These are phyloP conservation scores for Talaromyces sp. DNA, from an alignment of 2,329 filamentous ascomycete genomes.

Conservation along the genomic window DNA sequence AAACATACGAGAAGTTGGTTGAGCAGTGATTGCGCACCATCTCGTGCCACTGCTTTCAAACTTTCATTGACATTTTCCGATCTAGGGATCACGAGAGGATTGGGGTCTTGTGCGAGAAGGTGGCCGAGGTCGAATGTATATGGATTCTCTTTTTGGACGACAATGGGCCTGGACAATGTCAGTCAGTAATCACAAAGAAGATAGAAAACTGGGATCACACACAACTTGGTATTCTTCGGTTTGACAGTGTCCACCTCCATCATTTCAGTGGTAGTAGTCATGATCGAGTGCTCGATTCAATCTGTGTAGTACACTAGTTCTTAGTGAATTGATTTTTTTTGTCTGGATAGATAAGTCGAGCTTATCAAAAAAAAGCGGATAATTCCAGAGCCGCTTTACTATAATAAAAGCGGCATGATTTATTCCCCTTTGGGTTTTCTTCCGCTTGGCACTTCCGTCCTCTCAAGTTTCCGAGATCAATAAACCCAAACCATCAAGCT, in stretches of 20 bases:
- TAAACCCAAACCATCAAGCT: conserved; percentile 22
- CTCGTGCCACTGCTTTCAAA: conserved; percentile 72
- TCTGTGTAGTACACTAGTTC: not conserved
- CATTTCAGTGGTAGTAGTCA: conserved; percentile 8
- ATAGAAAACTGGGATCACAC: conserved; percentile 19
- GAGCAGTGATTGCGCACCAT: conserved; percentile 86
- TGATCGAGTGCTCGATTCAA: conserved; percentile 1
- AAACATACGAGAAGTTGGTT: conserved; percentile 73
- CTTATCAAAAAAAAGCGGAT: conserved; percentile 30
- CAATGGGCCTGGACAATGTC: conserved; percentile 48
- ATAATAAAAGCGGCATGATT: conserved; percentile 23
- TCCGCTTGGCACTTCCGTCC: conserved; percentile 22
- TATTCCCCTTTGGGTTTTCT: conserved; percentile 26
- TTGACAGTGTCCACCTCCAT: conserved; percentile 10
- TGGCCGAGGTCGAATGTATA: conserved; percentile 91
- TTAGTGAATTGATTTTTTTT: conserved; percentile 9
- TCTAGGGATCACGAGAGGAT: conserved; percentile 64
- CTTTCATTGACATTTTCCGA: conserved; percentile 58
- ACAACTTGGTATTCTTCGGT: conserved; percentile 37
- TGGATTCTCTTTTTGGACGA: conserved; percentile 76
- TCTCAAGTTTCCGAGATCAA: conserved; percentile 18
- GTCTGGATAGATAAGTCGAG: conserved; percentile 14
- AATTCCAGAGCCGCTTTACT: conserved; percentile 28
- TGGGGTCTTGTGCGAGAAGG: conserved; percentile 81
- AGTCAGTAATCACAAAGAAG: not conserved